Base-by-base conservation (phyloP, 768 basidiomycete genomes). In the Lactarius evosmus region DNA sequence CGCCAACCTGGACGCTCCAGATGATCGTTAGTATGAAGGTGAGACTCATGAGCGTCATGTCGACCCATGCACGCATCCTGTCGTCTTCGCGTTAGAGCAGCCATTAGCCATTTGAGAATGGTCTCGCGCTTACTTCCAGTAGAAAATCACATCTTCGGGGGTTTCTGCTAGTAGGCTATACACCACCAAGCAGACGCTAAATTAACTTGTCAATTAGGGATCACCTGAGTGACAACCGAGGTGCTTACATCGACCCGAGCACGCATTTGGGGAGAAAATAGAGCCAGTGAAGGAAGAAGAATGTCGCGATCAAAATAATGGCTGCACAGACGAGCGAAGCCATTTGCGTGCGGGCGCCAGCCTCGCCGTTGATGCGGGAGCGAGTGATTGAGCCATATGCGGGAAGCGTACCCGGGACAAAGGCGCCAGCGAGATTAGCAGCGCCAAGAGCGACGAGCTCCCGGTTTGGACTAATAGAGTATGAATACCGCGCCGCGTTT, bases 391-490 rank as follows among this genome's bases (percentile, higher is more conserved):
- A 93, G 2, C 96, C 97, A 72, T 88, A 97, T 0, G 93, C 93
- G 4, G 95, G 95, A 2, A 98, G 79, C 0, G 91, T 91, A 1
- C 97, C 96, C 4, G 92, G 89, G 59, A 98, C 77, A 70, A 95
- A 88, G 0, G 91, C 88, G 1, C 80, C 87, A 4, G 77, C 82
- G 38, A 96, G 78, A 72, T 97, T 97, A 14, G 86, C 85, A 12
- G 89, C 85, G 50, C 93, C 94, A 19, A 99, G 79, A 1, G 97
- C 97, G 29, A 98, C 95, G 1, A 98, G 81, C 72, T 99, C 97
- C 32, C 97, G 88, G 72, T 98, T 99, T 0, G 95, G 93, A 67
- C 86, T 91, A 67, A 98, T 90, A 0, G 90, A 83, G 73, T 98
- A 88, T 3, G 92, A 90, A 71, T 88, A 98, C 14, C 87, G 86